These are phyloP conservation scores for Exsudoporus floridanus DNA, from an alignment of 1,284 basidiomycete species.

Conservation along the genomic window DNA sequence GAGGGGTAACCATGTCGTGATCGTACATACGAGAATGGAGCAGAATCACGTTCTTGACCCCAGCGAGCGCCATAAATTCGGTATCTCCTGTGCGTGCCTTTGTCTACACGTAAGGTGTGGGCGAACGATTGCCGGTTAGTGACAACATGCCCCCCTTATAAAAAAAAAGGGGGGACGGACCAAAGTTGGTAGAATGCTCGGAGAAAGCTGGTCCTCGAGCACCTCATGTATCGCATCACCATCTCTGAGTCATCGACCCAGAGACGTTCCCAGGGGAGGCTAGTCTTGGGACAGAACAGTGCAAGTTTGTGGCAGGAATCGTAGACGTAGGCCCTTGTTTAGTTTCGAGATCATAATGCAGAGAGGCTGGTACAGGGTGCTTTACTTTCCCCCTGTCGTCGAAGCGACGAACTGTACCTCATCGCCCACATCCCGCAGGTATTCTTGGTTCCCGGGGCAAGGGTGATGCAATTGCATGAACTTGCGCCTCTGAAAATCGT, in stretches of 20 bases:
- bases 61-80: slow-evolving; percentile 41
- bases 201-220: slow-evolving; percentile 41
- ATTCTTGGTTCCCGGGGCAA: slow-evolving; percentile 43
- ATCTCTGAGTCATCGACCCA: too few relatives aligned
- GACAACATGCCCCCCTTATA: not conserved
- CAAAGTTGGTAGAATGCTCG: slow-evolving; percentile 51
- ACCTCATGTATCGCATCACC: slow-evolving; percentile 46
- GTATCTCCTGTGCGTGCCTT: slow-evolving; percentile 47
- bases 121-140: too few relatives aligned
- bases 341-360: slow-evolving; percentile 40
- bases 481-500: slow-evolving; percentile 54
- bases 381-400: slow-evolving; percentile 29
- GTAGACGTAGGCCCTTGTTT: slow-evolving; percentile 55
- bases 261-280: slow-evolving; percentile 46
- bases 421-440: slow-evolving; percentile 47
- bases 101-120: slow-evolving; percentile 38
- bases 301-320: slow-evolving; percentile 53
- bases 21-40: slow-evolving; percentile 16
- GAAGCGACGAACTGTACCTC: slow-evolving; percentile 4
- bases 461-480: slow-evolving; percentile 51
- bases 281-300: slow-evolving; percentile 55
- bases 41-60: slow-evolving; percentile 24
- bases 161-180: slow-evolving; percentile 33
- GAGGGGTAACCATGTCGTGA: not conserved
- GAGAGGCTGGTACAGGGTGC: slow-evolving; percentile 47